A percentile compares a stretch with the other conserved stretches of the same genome.
phyloP scores from a whole-genome alignment of 2,329 filamentous ascomycete genomes.

The Botrytis tulipae region DNA sequence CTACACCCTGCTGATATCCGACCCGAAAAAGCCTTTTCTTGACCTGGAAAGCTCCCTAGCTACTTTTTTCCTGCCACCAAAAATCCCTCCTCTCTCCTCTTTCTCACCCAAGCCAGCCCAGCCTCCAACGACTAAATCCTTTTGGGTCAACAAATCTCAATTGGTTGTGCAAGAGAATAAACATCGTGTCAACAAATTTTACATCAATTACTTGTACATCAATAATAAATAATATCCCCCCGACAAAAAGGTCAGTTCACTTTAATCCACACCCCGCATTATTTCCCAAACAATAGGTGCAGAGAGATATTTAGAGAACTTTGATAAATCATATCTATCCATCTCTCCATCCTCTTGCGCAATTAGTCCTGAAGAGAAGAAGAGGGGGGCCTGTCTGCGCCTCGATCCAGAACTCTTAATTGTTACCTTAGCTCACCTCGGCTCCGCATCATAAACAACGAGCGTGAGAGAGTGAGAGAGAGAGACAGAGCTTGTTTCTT shows the following conservation, averaged over 20 bases:
- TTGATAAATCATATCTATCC: not conserved
- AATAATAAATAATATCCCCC: not conserved
- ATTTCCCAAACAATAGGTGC: not conserved
- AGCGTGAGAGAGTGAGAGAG: not conserved
- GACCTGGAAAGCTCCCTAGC: not conserved
- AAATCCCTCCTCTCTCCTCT: not conserved
- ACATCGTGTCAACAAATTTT: slow-evolving; percentile 9
- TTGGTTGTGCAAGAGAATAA: slow-evolving; percentile 4
- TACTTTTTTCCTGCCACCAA: slow-evolving; percentile 13
- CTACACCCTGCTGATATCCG: slow-evolving; percentile 1
- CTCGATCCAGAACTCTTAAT: slow-evolving; percentile 13
- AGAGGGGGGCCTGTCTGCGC: slow-evolving; percentile 10
- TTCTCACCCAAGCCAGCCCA: not conserved
- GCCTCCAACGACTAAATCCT: slow-evolving; percentile 1
- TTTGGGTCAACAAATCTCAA: not conserved
- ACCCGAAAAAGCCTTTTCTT: not conserved
- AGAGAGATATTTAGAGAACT: not conserved
- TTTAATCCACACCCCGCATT: slow-evolving; percentile 7
- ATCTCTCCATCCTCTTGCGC: slow-evolving; percentile 3
- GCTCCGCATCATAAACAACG: slow-evolving; percentile 8
- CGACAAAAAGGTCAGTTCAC: slow-evolving; percentile 10
- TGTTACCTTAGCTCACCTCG: slow-evolving; percentile 16
- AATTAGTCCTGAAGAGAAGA: not conserved
- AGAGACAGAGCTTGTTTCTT: not conserved
- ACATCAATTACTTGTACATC: not conserved